Evolutionary conservation across 2,329 filamentous ascomycete species (phyloP), one percentile per base, ranked within the genome.

Genomic region (Escovopsis weberi): DNA sequence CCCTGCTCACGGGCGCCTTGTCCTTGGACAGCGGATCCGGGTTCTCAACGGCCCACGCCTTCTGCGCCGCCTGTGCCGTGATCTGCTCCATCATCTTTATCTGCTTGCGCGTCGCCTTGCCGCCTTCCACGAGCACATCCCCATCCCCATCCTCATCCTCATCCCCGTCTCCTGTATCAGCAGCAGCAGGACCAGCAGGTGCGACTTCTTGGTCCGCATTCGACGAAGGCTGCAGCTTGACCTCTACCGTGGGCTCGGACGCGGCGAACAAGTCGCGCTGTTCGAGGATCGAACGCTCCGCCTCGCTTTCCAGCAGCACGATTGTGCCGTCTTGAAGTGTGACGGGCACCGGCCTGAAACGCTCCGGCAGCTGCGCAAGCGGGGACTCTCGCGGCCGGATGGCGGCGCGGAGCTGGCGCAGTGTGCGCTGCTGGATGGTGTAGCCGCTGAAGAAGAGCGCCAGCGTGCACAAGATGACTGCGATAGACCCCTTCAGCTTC

Each of bases 381-480:
- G 69, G 68, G 1, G 64, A 65, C 48, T 69, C 56, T 40, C 56
- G 55, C 5, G 62, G 62, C 50, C 72, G 72, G 53, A 94, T 80
- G 15, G 83, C 83, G 43, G 70, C 67, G 53, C 89, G 83, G 30
- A 95, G 72, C 52, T 81, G 80, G 48, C 74, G 75, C 4, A 94
- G 75, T 1, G 86, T 91, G 53, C 85, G 78, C 61, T 95, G 88
- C 55, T 95, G 88, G 42, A 94, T 72, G 3, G 80, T 74, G 59
- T 93, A 94, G 54, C 88, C 88, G 41, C 84, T 86, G 30, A 94
- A 69, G 60, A 95, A 95, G 26, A 95, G 77, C 4, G 87, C 75
- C 33, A 80, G 61, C 3, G 87, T 94, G 62, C 85, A 94, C 26
- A 84, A 59, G 48, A 85, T 66, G 45, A 94, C 82, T 80, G 45